Evolutionary conservation across 495 filamentous ascomycete genomes (phyloP), one percentile per base, ranked within the genome.

Genomic region (Penicillium coffeae): DNA sequence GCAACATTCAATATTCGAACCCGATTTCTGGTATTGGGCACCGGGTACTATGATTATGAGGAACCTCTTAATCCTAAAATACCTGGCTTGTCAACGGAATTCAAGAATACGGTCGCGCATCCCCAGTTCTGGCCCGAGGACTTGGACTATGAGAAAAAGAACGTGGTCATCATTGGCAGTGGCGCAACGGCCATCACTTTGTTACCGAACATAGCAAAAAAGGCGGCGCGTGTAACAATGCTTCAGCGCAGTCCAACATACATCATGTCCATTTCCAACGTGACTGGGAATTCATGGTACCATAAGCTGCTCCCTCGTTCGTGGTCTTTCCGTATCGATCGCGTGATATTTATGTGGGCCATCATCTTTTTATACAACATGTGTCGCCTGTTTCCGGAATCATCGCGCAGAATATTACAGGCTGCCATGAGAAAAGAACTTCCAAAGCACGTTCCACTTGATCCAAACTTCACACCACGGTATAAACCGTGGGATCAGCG

Each of bases 401-500:
- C n/a, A n/a, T n/a, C n/a, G n/a, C n/a, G n/a, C n/a, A n/a, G n/a
- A n/a, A n/a, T n/a, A n/a, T n/a, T n/a, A n/a, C n/a, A n/a, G n/a
- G n/a, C n/a, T n/a, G n/a, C n/a, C n/a, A n/a, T n/a, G n/a, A n/a
- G n/a, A n/a, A n/a, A n/a, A n/a, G n/a, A 76, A 12, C 41, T 43
- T 3, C 41, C 25, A 15, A 15, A 32, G 0, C 21, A 43, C 21
- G 33, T 32, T 9, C 41, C 41, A 0, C 13, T 18, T 14, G 79
- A 85, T 27, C 81, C 81, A 2, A 80, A 90, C 58, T 92, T 90
- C 72, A 77, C 75, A 18, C 87, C 88, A 0, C 50, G 54, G 8
- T 92, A 92, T 56, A 75, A 78, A 38, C 84, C 84, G 3, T 90
- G 84, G 75, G 77, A 89, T 19, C 86, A 92, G 62, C 80, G 88